Evolutionary conservation across 73 alveolate genomes (phyloP), one percentile per base, ranked within the genome.

Genomic region (Paramecium tetraurelia): DNA sequence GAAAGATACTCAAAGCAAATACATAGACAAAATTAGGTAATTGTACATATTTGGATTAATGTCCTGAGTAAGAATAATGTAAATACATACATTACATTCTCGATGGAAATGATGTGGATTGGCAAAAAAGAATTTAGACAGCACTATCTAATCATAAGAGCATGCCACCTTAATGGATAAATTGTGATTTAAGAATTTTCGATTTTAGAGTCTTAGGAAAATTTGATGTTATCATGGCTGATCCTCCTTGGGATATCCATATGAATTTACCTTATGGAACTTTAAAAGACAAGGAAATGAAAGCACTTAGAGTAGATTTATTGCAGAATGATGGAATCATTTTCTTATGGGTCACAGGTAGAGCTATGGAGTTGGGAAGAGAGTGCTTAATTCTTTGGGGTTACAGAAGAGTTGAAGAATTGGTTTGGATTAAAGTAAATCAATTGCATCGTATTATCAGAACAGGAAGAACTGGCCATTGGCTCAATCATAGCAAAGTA

Each of bases 171-270:
- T 93, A 97, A 94, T 96, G 98, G 99, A 95, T 97, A 57, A 94
- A 95, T 85, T 96, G 99, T 77, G 98, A 97, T 95, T 85, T 97
- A 27, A 94, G 97, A 92, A 72, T 92, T 29, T 92, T 97, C 57
- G 98, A 97, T 92, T 96, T 94, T 77, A 83, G 96, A 24, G 95
- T 94, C 11, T 70, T 95, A 63, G 99, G 99, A 41, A 86, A 96
- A 92, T 96, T 97, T 88, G 98, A 96, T 72, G 99, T 97, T 21
- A 96, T 98, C 58, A 96, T 97, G 98, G 99, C 99, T 41, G 99
- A 98, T 86, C 99, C 99, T 4, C 99, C 99, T 7, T 98, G 99
- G 99, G 99, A 97, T 92, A 98, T 98, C 72, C 99, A 98, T 93
- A 98, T 98, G 99, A 96, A 96, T 58, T 80, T 95, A 88, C 99